A percentile compares a stretch with the other conserved stretches of the same genome.
These are phyloP conservation scores for Herpetomonas tarakana DNA, from an alignment of 208 protist genomes.

Conservation along the genomic window DNA sequence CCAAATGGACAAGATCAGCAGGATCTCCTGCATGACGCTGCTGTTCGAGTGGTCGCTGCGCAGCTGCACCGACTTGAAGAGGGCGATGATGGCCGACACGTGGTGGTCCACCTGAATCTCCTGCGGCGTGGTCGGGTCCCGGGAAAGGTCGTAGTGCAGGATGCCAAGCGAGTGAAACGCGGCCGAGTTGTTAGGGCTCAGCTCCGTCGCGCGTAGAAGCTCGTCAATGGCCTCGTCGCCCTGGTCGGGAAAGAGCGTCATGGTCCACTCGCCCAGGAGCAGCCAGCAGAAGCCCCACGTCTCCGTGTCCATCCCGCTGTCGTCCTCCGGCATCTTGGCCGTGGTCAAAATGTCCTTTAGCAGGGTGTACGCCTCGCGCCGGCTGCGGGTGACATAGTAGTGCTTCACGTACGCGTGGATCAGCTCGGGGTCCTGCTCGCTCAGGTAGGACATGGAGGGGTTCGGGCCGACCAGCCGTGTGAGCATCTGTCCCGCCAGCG, in stretches of 20 bases:
- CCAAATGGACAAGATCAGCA: slow-evolving; percentile 98
- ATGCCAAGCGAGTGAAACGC: slow-evolving; percentile 88
- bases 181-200: slow-evolving; percentile 67
- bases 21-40: slow-evolving; percentile 95
- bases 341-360: slow-evolving; percentile 62
- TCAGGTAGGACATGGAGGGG: slow-evolving; percentile 36
- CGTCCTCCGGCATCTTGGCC: slow-evolving; percentile 35
- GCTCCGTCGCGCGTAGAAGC: slow-evolving; percentile 61
- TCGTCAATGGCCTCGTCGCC: slow-evolving; percentile 78
- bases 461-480: slow-evolving; percentile 42
- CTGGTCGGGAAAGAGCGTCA: slow-evolving; percentile 70
- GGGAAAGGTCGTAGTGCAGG: slow-evolving; percentile 81
- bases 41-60: slow-evolving; percentile 66
- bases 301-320: slow-evolving; percentile 26
- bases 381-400: slow-evolving; percentile 54
- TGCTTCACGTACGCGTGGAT: slow-evolving; percentile 88
- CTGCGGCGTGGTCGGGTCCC: slow-evolving; percentile 49
- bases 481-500: slow-evolving; percentile 66
- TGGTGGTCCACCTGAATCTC: slow-evolving; percentile 65
- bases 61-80: slow-evolving; percentile 82
- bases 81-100: slow-evolving; percentile 64
- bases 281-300: slow-evolving; percentile 84
- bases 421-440: slow-evolving; percentile 68
- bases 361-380: slow-evolving; percentile 57
- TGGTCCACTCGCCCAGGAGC: slow-evolving; percentile 86